Evolutionary conservation across 495 filamentous ascomycete genomes (phyloP).

Genomic region (Penicillium arizonense): DNA sequence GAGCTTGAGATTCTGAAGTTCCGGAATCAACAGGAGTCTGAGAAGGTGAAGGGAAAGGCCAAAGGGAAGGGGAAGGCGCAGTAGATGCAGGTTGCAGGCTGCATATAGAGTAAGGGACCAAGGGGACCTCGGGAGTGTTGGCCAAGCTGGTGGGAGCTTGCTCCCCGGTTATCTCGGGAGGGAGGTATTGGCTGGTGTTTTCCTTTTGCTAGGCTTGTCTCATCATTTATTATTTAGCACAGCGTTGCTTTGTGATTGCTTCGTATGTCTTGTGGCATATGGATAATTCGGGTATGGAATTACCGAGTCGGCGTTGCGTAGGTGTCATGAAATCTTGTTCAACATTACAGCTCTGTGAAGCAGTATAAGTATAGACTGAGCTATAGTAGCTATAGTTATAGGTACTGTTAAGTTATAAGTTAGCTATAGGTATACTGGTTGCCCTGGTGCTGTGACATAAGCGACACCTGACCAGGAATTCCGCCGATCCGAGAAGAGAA

Average conservation of each 20-base stretch:
- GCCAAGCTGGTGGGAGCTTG: background rate
- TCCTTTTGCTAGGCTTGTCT: no score
- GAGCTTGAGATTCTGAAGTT: slow-evolving; percentile 55
- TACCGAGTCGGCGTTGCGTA: no score
- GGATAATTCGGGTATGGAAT: no score
- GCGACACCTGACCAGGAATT: slow-evolving; percentile 31
- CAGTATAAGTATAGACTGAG: background rate
- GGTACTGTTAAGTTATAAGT: background rate
- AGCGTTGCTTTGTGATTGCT: background rate
- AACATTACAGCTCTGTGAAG: no score
- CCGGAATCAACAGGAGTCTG: slow-evolving; percentile 20
- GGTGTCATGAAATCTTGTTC: no score
- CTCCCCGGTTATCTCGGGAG: background rate
- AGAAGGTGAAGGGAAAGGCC: slow-evolving; percentile 20
- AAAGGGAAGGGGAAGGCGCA: slow-evolving; percentile 15
- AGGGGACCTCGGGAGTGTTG: background rate
- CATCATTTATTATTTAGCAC: no score
- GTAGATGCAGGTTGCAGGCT: background rate
- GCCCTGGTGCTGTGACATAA: slow-evolving; percentile 39
- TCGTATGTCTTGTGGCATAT: background rate
- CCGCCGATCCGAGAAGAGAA: slow-evolving; percentile 44
- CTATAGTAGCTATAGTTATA: background rate
- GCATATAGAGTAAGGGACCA: background rate
- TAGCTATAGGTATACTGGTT: slow-evolving; percentile 11
- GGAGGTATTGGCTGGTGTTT: background rate